phyloP scores from a whole-genome alignment of 1,284 basidiomycete species.

The Cryptococcus maquisensis region DNA sequence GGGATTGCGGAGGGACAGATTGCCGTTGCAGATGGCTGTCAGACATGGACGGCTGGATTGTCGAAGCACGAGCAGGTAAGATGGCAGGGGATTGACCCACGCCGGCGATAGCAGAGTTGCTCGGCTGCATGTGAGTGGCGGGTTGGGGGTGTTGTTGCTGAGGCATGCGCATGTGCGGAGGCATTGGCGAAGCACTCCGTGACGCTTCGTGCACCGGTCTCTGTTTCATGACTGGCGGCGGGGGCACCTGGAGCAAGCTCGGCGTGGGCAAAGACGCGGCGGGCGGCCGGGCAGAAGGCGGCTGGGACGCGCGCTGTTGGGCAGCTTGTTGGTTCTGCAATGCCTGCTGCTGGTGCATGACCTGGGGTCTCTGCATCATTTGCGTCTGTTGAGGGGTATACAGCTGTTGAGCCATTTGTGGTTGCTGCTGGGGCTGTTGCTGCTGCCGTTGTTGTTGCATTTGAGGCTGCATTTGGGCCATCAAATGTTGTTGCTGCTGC shows the following conservation, averaged over 20 bases:
- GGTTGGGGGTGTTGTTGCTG: conserved; percentile 1
- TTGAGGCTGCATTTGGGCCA: conserved; percentile 5
- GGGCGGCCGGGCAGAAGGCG: conserved; percentile 12
- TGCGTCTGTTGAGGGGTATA: conserved; percentile 4
- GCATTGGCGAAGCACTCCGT: conserved; percentile 14
- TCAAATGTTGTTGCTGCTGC: conserved; percentile 10
- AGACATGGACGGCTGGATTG: conserved; percentile 6
- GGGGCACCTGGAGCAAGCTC: conserved; percentile 15
- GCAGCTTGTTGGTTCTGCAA: conserved; percentile 4
- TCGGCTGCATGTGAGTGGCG: conserved; percentile 11
- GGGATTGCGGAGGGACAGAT: not conserved
- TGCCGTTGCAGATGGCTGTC: conserved; percentile 1
- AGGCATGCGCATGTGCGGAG: conserved; percentile 6
- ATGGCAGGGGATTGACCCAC: conserved; percentile 9
- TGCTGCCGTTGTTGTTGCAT: conserved; percentile 6
- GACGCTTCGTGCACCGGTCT: conserved; percentile 8
- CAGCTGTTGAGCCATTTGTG: not conserved
- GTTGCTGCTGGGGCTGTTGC: not conserved
- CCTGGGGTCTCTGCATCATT: conserved; percentile 3
- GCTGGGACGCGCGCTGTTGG: conserved; percentile 10
- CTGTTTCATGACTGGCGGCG: conserved; percentile 7
- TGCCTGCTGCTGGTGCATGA: conserved; percentile 1
- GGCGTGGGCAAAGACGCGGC: conserved; percentile 9
- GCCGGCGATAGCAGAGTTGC: conserved; percentile 5
- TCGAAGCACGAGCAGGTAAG: conserved; percentile 9